Base-by-base conservation (phyloP, 345 rosid species). In the Hibiscus trionum region DNA sequence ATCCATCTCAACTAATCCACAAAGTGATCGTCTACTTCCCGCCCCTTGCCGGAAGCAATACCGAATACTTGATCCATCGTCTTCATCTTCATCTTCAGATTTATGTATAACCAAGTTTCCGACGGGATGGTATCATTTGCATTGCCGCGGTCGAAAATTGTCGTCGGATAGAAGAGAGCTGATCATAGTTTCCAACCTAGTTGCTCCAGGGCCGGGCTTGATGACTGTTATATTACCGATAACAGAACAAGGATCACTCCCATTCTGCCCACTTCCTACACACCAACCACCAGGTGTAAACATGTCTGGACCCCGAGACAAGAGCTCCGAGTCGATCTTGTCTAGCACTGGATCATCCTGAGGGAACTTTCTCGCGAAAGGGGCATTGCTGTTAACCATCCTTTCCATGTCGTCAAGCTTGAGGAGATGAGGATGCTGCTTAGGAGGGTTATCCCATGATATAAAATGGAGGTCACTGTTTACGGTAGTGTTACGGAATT, bases 401-500 rank as follows among this genome's bases (percentile, higher is more conserved):
- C 16, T 31, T 58, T 58, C 33, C 62, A 58, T 26, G 16, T 58
- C 62, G 15, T 4, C 15, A 11, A 58, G 62, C 62, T 29, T 58
- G 62, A 24, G 62, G 35, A 24, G 14, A 58, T 58, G 62, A 58
- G 62, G 62, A 58, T 58, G 62, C 33, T 58, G 62, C 62, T 58
- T 58, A 4, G 62, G 62, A 58, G 62, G 62, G 33, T 58, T 58
- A 58, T 58, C 62, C 62, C 62, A 58, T 58, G 62, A 58, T 58
- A 58, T 58, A 26, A 58, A 58, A 58, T 58, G 62, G 62, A 26
- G 62, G 33, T 58, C 62, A 26, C 33, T 58, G 62, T 58, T 58
- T 26, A 58, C 33, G 0, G 62, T 26, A 58, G 62, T 58, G 62
- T 58, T 58, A 24, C 33, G 33, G 62, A 58, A 58, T 58, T 26